Conservation (phyloP, 345 rosid genomes). For the Aurinia saxatilis region DNA sequence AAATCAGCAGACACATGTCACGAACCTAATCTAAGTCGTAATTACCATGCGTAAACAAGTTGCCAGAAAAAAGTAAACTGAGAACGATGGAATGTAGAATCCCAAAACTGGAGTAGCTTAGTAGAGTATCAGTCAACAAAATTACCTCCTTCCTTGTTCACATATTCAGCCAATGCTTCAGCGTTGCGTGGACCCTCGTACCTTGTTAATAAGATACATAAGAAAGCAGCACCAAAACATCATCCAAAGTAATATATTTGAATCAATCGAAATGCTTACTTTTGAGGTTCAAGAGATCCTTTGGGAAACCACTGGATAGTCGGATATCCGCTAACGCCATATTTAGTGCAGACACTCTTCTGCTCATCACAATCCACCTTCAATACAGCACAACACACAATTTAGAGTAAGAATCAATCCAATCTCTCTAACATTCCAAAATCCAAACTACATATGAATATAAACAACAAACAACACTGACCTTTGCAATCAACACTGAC, state of each 20-base stretch:
- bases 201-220: conserved; percentile 30
- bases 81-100: too few species aligned
- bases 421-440: not conserved
- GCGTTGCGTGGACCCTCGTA: conserved; percentile 87
- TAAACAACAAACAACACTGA: conserved; percentile 22
- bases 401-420: conserved; percentile 4
- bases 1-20: too few species aligned
- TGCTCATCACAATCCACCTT: conserved; percentile 99
- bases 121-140: too few species aligned
- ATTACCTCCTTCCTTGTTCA: conserved; percentile 89
- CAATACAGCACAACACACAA: conserved; percentile 25
- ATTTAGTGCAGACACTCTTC: conserved; percentile 79
- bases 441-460: not conserved
- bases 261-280: conserved; percentile 41
- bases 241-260: not conserved
- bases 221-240: not conserved
- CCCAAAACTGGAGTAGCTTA: too few species aligned
- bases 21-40: too few species aligned
- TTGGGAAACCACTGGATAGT: conserved; percentile 93
- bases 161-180: conserved; percentile 80
- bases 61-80: too few species aligned
- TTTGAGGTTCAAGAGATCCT: conserved; percentile 89
- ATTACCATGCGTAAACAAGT: too few species aligned
- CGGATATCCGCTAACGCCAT: conserved; percentile 95
- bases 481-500: conserved; percentile 91